Percentiles rank a stretch among this genome's conserved stretches.
These are phyloP conservation scores for Carex pumila DNA, from an alignment of 176 grass and related monocot species.

Conservation along the genomic window DNA sequence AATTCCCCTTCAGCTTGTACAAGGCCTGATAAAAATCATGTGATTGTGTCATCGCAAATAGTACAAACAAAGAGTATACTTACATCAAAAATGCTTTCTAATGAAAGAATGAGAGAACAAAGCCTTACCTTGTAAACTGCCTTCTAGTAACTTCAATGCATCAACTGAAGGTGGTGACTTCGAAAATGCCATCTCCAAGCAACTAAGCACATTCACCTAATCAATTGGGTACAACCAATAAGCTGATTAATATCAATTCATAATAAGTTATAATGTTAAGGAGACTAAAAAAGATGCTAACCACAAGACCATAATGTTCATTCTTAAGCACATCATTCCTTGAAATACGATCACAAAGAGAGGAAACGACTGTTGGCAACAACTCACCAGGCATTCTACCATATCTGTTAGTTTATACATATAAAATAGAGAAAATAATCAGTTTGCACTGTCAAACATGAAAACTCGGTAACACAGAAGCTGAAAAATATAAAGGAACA, in stretches of 20 bases:
- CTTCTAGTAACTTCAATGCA: slow-evolving; percentile 61
- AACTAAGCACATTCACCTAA: slow-evolving; percentile 83
- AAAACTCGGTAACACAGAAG: not conserved
- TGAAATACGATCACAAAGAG: slow-evolving; percentile 42
- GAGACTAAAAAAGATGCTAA: slow-evolving; percentile 36
- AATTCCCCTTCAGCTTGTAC: slow-evolving; percentile 34
- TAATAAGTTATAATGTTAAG: slow-evolving; percentile 6
- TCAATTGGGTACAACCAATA: slow-evolving; percentile 1
- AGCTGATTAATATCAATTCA: not conserved
- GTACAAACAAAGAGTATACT: slow-evolving; percentile 6
- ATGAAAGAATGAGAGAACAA: not conserved
- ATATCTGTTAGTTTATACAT: slow-evolving; percentile 49
- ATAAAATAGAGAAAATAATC: not conserved
- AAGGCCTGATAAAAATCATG: slow-evolving; percentile 34
- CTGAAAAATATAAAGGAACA: slow-evolving; percentile 23
- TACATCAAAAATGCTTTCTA: slow-evolving; percentile 18
- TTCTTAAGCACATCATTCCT: slow-evolving; percentile 35
- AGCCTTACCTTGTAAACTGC: slow-evolving; percentile 44
- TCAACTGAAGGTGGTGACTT: slow-evolving; percentile 61
- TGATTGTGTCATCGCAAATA: slow-evolving; percentile 16
- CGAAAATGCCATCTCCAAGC: slow-evolving; percentile 73
- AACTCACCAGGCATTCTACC: slow-evolving; percentile 72
- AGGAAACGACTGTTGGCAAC: slow-evolving; percentile 58
- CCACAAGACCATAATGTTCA: slow-evolving; percentile 70
- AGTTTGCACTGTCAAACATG: slow-evolving; percentile 17